Conservation (phyloP, 768 basidiomycete genomes). For the Pleurotus cornucopiae region DNA sequence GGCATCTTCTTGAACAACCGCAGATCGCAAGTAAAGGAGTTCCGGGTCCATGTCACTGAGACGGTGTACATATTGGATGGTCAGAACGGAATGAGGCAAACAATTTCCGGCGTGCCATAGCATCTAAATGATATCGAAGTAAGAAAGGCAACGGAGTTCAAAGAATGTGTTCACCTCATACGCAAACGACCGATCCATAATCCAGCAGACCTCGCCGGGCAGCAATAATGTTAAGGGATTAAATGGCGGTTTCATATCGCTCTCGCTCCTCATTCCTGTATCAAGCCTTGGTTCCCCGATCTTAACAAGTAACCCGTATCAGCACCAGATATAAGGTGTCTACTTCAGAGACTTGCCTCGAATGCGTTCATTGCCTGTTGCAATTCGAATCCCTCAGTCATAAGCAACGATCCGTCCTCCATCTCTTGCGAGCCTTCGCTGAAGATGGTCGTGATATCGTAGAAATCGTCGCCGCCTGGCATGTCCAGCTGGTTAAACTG, state of each 20-base stretch:
- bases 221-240: constrained; percentile 59
- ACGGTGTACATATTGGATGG: constrained; percentile 68
- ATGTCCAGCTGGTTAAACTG: constrained; percentile 20
- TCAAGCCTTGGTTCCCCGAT: constrained; percentile 90
- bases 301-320: constrained; percentile 31
- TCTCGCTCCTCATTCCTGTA: constrained; percentile 57
- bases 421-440: constrained; percentile 60
- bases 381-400: constrained; percentile 67
- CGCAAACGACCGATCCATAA: constrained; percentile 72
- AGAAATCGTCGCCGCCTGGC: constrained; percentile 60
- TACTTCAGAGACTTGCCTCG: constrained; percentile 47
- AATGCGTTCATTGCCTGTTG: constrained; percentile 94
- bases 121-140: constrained; percentile 46
- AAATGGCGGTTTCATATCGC: constrained; percentile 46
- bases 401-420: constrained; percentile 55
- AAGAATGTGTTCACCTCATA: constrained; percentile 60
- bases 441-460: constrained; percentile 62
- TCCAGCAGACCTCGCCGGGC: constrained; percentile 85
- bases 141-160: background rate
- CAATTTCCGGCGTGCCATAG: constrained; percentile 84
- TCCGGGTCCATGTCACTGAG: constrained; percentile 60
- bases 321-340: too few relatives aligned
- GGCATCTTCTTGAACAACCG: constrained; percentile 27
- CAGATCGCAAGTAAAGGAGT: constrained; percentile 24
- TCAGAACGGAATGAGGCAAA: constrained; percentile 84